Evolutionary conservation across 139 green algal species (phyloP).

Genomic region (Chlamydomonas sphaeroides): DNA sequence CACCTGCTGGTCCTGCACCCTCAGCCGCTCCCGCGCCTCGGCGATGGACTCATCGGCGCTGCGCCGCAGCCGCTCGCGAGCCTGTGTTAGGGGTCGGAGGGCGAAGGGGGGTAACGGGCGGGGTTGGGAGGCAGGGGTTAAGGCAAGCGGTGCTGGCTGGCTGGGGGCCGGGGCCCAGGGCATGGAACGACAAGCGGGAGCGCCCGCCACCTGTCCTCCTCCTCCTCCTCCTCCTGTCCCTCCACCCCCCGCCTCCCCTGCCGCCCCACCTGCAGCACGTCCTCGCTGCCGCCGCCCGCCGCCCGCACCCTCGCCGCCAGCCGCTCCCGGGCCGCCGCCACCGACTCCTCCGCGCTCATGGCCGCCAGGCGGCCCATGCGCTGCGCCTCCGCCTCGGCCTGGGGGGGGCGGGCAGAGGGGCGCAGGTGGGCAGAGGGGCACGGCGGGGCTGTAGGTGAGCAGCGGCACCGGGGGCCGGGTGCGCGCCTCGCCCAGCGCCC

Average conservation of each 20-base stretch:
- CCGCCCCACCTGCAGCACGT: slow-evolving; percentile 34
- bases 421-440: too few relatives aligned
- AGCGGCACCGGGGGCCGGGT: too few relatives aligned
- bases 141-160: too few relatives aligned
- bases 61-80: slow-evolving; percentile 31
- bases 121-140: too few relatives aligned
- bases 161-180: too few relatives aligned
- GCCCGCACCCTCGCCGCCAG: background rate
- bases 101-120: background rate
- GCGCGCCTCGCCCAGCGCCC: too few relatives aligned
- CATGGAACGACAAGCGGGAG: too few relatives aligned
- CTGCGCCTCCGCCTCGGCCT: slow-evolving; percentile 40
- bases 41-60: slow-evolving; percentile 33
- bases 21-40: slow-evolving; percentile 41
- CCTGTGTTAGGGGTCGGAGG: background rate
- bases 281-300: slow-evolving; percentile 10
- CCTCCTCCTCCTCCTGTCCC: too few relatives aligned
- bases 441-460: too few relatives aligned
- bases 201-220: too few relatives aligned
- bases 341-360: slow-evolving; percentile 37
- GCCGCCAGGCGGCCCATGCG: slow-evolving; percentile 31
- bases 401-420: too few relatives aligned
- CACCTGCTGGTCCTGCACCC: background rate
- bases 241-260: too few relatives aligned
- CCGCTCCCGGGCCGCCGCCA: slow-evolving; percentile 33